These are phyloP conservation scores for Scytalidium lignicola DNA, from an alignment of 2,329 filamentous ascomycete species.

Conservation along the genomic window DNA sequence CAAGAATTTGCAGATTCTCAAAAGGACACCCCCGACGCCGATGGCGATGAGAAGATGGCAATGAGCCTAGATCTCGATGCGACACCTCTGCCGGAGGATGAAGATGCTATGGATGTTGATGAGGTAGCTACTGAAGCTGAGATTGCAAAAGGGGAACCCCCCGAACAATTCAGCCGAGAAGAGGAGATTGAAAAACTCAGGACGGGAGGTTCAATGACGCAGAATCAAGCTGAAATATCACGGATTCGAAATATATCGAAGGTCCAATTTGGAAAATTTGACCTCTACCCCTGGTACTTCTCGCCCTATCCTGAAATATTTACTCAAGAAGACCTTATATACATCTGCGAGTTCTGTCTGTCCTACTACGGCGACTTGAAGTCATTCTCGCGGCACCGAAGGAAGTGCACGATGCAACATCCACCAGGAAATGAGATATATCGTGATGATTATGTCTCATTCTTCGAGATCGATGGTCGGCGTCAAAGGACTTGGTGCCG, in stretches of 20 bases:
- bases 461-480: constrained; percentile 95
- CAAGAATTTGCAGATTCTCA: constrained; percentile 25
- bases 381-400: constrained; percentile 77
- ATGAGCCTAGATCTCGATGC: constrained; percentile 22
- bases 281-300: constrained; percentile 98
- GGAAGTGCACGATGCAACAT: constrained; percentile 86
- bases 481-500: constrained; percentile 95
- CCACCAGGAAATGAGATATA: constrained; percentile 98
- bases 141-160: constrained; percentile 28
- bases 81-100: constrained; percentile 25
- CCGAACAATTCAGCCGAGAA: constrained; percentile 61
- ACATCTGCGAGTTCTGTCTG: constrained; percentile 96
- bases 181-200: constrained; percentile 95
- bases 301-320: constrained; percentile 92
- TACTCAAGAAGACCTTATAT: constrained; percentile 82
- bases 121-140: constrained; percentile 35
- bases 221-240: constrained; percentile 94
- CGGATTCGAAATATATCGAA: constrained; percentile 91
- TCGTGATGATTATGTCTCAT: constrained; percentile 86
- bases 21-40: constrained; percentile 21
- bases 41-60: constrained; percentile 21
- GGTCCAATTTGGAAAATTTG: constrained; percentile 87
- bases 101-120: constrained; percentile 47
- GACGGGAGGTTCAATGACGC: constrained; percentile 95
- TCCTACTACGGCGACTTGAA: constrained; percentile 82